phyloP scores from a whole-genome alignment of 78 protist genomes.

The Emiliania huxleyi region DNA sequence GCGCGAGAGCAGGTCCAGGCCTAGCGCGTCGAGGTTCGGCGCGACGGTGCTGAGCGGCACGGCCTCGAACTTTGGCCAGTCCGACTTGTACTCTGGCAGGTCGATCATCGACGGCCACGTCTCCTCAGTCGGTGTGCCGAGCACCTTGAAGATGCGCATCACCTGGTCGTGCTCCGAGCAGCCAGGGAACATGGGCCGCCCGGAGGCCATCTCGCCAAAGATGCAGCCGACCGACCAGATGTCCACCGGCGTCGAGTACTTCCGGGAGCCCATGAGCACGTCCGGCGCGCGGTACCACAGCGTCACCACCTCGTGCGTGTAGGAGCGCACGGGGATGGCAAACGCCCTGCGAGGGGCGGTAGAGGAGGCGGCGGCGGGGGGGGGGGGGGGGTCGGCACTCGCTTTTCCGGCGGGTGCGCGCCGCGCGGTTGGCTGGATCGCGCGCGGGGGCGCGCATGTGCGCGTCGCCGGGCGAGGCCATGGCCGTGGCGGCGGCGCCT shows the following conservation, averaged over 20 bases:
- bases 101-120: slow-evolving; percentile 82
- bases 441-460: too few species aligned
- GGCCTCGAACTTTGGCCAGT: not conserved
- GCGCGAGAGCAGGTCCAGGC: slow-evolving; percentile 62
- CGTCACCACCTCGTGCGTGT: slow-evolving; percentile 85
- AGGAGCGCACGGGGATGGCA: slow-evolving; percentile 84
- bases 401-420: too few species aligned
- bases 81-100: slow-evolving; percentile 78
- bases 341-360: slow-evolving; percentile 53
- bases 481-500: too few species aligned
- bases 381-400: too few species aligned
- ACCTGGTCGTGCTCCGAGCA: slow-evolving; percentile 92
- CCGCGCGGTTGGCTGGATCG: too few species aligned
- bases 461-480: too few species aligned
- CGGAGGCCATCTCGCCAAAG: slow-evolving; percentile 93
- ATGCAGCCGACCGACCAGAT: slow-evolving; percentile 97
- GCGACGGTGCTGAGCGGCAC: not conserved
- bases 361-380: too few species aligned
- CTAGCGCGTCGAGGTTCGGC: slow-evolving; percentile 61
- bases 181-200: slow-evolving; percentile 91
- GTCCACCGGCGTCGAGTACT: slow-evolving; percentile 95
- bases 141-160: slow-evolving; percentile 81
- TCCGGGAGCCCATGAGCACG: slow-evolving; percentile 89
- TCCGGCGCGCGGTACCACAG: slow-evolving; percentile 99
- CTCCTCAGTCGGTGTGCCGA: slow-evolving; percentile 89